A percentile compares a stretch with the other conserved stretches of the same genome.
Conservation (phyloP, 2,329 filamentous ascomycete species). For the Exophiala oligosperma region DNA sequence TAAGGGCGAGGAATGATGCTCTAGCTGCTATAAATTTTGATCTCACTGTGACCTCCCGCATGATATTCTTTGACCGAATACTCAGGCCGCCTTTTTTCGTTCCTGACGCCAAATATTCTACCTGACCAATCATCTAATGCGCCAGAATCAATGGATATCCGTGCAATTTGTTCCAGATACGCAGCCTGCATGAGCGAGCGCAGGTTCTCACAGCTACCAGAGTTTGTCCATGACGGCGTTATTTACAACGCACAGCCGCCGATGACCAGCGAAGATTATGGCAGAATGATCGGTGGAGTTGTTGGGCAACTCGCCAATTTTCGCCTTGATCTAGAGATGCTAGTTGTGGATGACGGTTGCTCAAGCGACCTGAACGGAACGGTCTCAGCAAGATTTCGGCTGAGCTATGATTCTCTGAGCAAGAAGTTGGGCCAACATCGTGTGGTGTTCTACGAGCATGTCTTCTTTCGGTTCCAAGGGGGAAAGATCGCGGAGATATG, state of each 20-base stretch:
- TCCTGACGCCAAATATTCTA: too few species aligned
- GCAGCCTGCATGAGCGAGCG: constrained; percentile 13
- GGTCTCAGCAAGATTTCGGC: constrained; percentile 17
- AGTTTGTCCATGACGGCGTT: constrained; percentile 9
- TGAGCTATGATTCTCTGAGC: constrained; percentile 7
- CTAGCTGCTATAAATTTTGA: neutral
- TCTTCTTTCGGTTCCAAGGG: constrained; percentile 9
- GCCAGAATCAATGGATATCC: constrained; percentile 8
- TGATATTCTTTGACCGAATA: neutral
- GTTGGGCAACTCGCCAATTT: constrained; percentile 6
- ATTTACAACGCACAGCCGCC: constrained; percentile 12
- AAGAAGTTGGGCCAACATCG: neutral
- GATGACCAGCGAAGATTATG: constrained; percentile 13
- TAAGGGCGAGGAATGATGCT: too few species aligned
- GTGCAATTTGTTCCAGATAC: constrained; percentile 15
- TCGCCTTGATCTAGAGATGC: constrained; percentile 13
- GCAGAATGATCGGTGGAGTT: constrained; percentile 11
- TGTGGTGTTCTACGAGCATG: constrained; percentile 17
- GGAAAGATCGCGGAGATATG: constrained; percentile 17
- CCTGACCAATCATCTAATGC: neutral
- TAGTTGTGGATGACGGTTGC: constrained; percentile 9
- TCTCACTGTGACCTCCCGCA: neutral
- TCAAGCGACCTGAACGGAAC: constrained; percentile 9
- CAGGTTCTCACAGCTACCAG: constrained; percentile 4
- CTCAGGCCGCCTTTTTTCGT: neutral